These are phyloP conservation scores for Porphyrellus cyaneotinctus DNA, from an alignment of 768 basidiomycete genomes.

Conservation along the genomic window DNA sequence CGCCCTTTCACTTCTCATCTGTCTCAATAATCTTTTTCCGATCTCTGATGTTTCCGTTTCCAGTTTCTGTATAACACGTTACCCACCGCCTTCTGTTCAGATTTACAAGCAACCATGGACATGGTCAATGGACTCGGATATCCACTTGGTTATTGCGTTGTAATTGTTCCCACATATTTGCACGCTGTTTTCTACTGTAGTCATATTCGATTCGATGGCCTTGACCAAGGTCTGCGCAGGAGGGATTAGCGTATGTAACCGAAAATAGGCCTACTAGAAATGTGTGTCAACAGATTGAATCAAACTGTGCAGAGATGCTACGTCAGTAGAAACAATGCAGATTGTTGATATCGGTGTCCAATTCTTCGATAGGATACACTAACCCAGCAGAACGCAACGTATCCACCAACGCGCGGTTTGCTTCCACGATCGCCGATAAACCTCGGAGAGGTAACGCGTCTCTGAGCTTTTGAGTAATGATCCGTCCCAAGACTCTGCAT, in stretches of 20 bases:
- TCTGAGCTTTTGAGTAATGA: conserved; percentile 19
- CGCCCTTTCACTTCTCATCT: conserved; percentile 13
- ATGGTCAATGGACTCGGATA: conserved; percentile 54
- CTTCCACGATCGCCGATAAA: conserved; percentile 25
- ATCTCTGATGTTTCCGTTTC: conserved; percentile 18
- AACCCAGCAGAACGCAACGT: conserved; percentile 14
- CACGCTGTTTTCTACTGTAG: conserved; percentile 12
- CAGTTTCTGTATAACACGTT: conserved; percentile 25
- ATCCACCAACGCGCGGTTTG: conserved; percentile 20
- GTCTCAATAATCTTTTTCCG: conserved; percentile 4
- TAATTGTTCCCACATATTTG: conserved; percentile 34
- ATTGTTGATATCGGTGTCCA: conserved; percentile 28
- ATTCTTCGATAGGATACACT: conserved; percentile 17
- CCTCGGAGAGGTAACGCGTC: conserved; percentile 18
- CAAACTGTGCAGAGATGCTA: conserved; percentile 17
- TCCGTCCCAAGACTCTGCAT: conserved; percentile 20
- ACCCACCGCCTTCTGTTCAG: conserved; percentile 29
- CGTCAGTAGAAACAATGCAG: conserved; percentile 17
- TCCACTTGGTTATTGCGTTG: conserved; percentile 49
- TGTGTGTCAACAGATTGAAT: conserved; percentile 6
- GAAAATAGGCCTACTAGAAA: background rate
- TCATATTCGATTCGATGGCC: conserved; percentile 3
- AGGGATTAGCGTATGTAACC: no score
- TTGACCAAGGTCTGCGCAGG: no score
- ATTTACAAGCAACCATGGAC: conserved; percentile 32